Evolutionary conservation across 345 rosid genomes (phyloP), one percentile per base, ranked within the genome.

Genomic region (Cochlearia excelsa): DNA sequence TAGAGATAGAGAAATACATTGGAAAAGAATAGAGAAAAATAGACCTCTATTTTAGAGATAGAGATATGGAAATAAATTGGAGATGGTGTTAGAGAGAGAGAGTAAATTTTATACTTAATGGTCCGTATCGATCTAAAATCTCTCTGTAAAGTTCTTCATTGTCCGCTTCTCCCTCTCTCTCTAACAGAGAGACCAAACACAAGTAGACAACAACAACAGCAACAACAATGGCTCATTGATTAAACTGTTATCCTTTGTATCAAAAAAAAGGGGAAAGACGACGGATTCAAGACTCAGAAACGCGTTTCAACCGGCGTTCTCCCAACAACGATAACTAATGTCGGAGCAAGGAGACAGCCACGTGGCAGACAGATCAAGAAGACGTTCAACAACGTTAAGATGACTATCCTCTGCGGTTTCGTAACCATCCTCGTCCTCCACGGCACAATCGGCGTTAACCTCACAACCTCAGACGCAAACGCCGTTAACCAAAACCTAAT

Each of bases 351-450:
- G 0, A 57, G 71, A 29, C 42, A 47, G 2, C 58, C 88, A 1
- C 90, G 96, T 11, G 95, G 96, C 9, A 78, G 95, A 86, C 9
- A 78, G 95, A 86, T 84, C 77, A 77, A 84, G 59, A 91, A 84
- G 78, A 91, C 93, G 9, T 88, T 91, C 80, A 86, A 83, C 74
- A 88, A 82, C 81, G 76, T 86, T 48, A 91, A 88, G 78, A 91
- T 91, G 84, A 92, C 96, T 0, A 79, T 91, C 64, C 95, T 87
- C 33, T 91, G 98, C 51, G 92, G 98, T 46, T 86, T 91, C 75
- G 91, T 91, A 40, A 88, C 98, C 33, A 83, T 92, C 40, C 90
- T 92, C 64, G 98, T 92, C 74, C 81, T 92, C 30, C 92, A 95
- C 31, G 98, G 96, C 63, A 88, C 95, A 3, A 84, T 92, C 64